Percentiles rank a stretch among this genome's conserved stretches.
Evolutionary conservation across 2,329 filamentous ascomycete genomes (phyloP).

Genomic region (Allantophomopsis lycopodina): DNA sequence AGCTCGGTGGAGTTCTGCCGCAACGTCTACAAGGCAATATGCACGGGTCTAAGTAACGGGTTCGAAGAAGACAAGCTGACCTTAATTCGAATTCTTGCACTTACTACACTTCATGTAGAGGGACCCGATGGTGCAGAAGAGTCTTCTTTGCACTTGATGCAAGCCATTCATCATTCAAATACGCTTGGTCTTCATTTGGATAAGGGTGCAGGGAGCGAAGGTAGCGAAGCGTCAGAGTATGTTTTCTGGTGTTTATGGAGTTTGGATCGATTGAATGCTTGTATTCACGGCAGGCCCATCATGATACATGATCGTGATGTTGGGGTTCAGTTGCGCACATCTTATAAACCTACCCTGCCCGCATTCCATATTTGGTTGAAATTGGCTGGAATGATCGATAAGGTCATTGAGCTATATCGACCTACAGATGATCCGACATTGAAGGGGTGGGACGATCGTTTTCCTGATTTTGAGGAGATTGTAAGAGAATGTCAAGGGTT

Average conservation of each 20-base stretch:
- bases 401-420: slow-evolving; percentile 45
- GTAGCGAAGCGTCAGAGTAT: slow-evolving; percentile 19
- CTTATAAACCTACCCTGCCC: slow-evolving; percentile 34
- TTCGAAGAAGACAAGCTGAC: slow-evolving; percentile 38
- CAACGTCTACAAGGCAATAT: slow-evolving; percentile 9
- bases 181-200: slow-evolving; percentile 40
- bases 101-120: slow-evolving; percentile 46
- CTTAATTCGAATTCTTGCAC: slow-evolving; percentile 36
- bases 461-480: slow-evolving; percentile 18
- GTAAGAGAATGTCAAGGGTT: slow-evolving; percentile 5
- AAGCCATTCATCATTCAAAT: slow-evolving; percentile 42
- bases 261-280: slow-evolving; percentile 42
- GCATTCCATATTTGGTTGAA: slow-evolving; percentile 42
- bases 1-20: slow-evolving; percentile 10
- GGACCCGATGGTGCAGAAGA: slow-evolving; percentile 38
- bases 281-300: slow-evolving; percentile 44
- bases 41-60: slow-evolving; percentile 27
- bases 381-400: slow-evolving; percentile 39
- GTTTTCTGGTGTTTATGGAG: slow-evolving; percentile 48
- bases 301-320: slow-evolving; percentile 47
- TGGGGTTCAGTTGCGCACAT: slow-evolving; percentile 35
- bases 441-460: slow-evolving; percentile 6
- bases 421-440: slow-evolving; percentile 25
- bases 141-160: slow-evolving; percentile 35
- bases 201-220: slow-evolving; percentile 18